A percentile compares a stretch with the other conserved stretches of the same genome.
These are phyloP conservation scores for Limnomonas spitsbergensis DNA, from an alignment of 139 green algal species.

Conservation along the genomic window DNA sequence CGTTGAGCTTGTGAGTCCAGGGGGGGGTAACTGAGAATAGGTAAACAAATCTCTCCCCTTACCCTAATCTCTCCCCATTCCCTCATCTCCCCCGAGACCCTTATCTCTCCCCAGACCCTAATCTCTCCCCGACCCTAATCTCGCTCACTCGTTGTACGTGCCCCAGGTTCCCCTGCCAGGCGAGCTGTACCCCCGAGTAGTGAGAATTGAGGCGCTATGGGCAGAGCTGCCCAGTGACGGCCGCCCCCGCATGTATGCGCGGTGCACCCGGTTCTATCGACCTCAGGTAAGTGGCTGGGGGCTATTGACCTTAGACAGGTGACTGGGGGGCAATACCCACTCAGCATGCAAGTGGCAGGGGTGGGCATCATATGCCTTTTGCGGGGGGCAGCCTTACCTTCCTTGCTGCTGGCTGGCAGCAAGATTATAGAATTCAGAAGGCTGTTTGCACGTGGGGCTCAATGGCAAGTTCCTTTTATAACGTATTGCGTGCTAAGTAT, in stretches of 20 bases:
- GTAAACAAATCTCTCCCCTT: not conserved
- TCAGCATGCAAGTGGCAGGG: too few species aligned
- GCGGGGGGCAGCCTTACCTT: too few species aligned
- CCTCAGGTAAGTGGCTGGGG: too few species aligned
- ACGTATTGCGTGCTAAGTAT: too few species aligned
- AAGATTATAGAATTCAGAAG: too few species aligned
- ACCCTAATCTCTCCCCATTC: not conserved
- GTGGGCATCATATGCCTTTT: too few species aligned
- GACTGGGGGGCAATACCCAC: too few species aligned
- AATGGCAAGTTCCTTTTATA: too few species aligned
- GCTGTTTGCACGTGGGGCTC: not conserved
- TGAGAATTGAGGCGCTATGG: not conserved
- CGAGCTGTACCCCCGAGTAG: conserved; percentile 2
- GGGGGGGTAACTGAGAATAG: not conserved
- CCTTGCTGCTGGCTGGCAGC: too few species aligned
- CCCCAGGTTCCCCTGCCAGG: not conserved
- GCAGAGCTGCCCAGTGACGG: not conserved
- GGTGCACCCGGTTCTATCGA: not conserved
- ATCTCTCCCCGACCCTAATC: not conserved
- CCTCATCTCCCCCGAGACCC: not conserved
- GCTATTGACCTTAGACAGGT: too few species aligned
- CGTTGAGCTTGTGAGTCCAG: not conserved
- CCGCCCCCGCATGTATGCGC: not conserved
- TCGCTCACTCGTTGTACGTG: not conserved
- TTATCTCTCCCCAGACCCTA: not conserved